Evolutionary conservation across 1,284 basidiomycete genomes (phyloP).

Genomic region (Psilocybe mexicana): DNA sequence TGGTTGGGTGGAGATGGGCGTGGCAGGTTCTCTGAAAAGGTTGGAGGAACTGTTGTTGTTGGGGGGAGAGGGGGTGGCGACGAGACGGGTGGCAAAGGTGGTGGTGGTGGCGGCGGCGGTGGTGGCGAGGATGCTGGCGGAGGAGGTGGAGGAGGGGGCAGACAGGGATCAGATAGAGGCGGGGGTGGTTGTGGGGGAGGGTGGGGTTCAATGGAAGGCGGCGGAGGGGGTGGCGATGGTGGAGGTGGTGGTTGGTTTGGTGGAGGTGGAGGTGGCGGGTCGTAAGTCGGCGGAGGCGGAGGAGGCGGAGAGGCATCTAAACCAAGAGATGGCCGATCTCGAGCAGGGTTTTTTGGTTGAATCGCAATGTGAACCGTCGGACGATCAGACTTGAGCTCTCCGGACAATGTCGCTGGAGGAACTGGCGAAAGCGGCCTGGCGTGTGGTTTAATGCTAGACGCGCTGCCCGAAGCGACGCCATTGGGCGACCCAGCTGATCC

Average conservation of each 20-base stretch:
- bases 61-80: background rate
- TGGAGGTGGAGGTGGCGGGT: constrained; percentile 25
- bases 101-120: constrained; percentile 21
- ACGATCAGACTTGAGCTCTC: constrained; percentile 26
- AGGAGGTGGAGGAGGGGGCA: constrained; percentile 27
- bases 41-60: background rate
- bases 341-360: constrained; percentile 22
- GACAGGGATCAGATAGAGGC: constrained; percentile 26
- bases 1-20: background rate
- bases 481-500: constrained; percentile 19
- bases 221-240: constrained; percentile 21
- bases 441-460: constrained; percentile 1
- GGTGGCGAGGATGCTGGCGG: constrained; percentile 19
- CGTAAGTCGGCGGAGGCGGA: constrained; percentile 24
- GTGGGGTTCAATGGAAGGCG: constrained; percentile 13
- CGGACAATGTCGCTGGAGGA: constrained; percentile 20
- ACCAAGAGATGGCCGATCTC: constrained; percentile 30
- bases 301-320: constrained; percentile 21
- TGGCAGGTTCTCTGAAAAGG: too few species aligned
- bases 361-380: constrained; percentile 31
- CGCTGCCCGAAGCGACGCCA: constrained; percentile 18
- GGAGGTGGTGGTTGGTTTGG: constrained; percentile 17
- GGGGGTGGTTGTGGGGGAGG: constrained; percentile 24
- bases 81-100: constrained; percentile 14
- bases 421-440: constrained; percentile 28